Evolutionary conservation across 1,139 yeast species (phyloP).

Genomic region (Kodamaea sp.): DNA sequence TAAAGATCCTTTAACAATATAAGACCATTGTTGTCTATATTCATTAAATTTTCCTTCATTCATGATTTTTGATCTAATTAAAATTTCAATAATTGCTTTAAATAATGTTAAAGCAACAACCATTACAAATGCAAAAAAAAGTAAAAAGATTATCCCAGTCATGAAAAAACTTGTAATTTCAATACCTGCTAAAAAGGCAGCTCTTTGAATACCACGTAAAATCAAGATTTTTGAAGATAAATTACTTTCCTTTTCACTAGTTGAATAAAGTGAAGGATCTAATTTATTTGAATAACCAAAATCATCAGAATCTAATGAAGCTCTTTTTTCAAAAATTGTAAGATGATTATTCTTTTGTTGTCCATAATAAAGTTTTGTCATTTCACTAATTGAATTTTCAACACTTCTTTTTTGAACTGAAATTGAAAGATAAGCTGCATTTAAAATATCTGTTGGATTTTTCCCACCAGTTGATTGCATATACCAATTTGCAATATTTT

Average conservation of each 20-base stretch:
- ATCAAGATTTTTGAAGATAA: constrained; percentile 66
- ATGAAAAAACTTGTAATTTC: constrained; percentile 83
- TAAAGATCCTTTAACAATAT: constrained; percentile 80
- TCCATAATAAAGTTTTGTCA: constrained; percentile 16
- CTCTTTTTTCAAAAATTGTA: constrained; percentile 24
- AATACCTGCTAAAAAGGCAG: constrained; percentile 76
- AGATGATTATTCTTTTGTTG: constrained; percentile 19
- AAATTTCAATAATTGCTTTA: constrained; percentile 71
- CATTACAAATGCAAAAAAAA: constrained; percentile 73
- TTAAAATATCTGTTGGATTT: constrained; percentile 65
- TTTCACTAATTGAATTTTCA: constrained; percentile 25
- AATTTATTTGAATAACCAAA: constrained; percentile 48
- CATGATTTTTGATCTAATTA: constrained; percentile 58
- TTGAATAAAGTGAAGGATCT: constrained; percentile 58
- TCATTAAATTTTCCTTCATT: constrained; percentile 66
- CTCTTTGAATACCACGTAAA: constrained; percentile 88
- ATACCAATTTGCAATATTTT: constrained; percentile 86
- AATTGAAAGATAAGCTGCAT: constrained; percentile 56
- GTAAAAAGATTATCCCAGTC: constrained; percentile 80
- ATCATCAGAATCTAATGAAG: constrained; percentile 34
- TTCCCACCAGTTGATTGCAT: constrained; percentile 94
- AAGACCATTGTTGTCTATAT: constrained; percentile 77
- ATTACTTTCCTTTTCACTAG: constrained; percentile 60
- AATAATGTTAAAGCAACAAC: constrained; percentile 61
- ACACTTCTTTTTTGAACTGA: constrained; percentile 65